Evolutionary conservation across 1,284 basidiomycete species (phyloP).

Genomic region (Rhodotorula sp.): DNA sequence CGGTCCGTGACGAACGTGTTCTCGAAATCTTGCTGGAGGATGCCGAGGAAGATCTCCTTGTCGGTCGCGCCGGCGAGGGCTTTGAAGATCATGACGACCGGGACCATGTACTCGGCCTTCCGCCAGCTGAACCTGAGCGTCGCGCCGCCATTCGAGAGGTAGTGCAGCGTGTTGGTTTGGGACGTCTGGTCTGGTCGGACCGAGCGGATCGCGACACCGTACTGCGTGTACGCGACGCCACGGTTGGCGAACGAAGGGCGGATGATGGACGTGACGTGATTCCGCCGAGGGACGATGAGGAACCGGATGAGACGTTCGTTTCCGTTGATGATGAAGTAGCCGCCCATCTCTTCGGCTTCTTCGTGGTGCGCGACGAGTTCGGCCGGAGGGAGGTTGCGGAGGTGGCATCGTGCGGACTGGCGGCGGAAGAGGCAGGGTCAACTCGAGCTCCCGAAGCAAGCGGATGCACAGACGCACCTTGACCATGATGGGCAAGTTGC

Average conservation of each 20-base stretch:
- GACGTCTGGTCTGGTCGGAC: slow-evolving; percentile 87
- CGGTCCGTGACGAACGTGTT: slow-evolving; percentile 98
- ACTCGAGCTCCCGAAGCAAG: not conserved
- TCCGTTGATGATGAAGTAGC: slow-evolving; percentile 98
- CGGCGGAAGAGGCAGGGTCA: not conserved
- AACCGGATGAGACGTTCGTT: slow-evolving; percentile 98
- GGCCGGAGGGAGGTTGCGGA: slow-evolving; percentile 77
- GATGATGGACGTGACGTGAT: slow-evolving; percentile 82
- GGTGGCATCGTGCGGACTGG: slow-evolving; percentile 90
- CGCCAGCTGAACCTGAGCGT: slow-evolving; percentile 96
- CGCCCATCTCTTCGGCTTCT: slow-evolving; percentile 97
- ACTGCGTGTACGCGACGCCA: slow-evolving; percentile 90
- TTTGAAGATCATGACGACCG: slow-evolving; percentile 94
- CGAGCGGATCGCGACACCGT: slow-evolving; percentile 93
- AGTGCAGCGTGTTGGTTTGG: slow-evolving; percentile 93
- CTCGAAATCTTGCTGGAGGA: slow-evolving; percentile 94
- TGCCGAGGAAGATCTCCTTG: slow-evolving; percentile 95
- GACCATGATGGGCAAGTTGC: slow-evolving; percentile 93
- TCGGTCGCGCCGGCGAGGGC: slow-evolving; percentile 92
- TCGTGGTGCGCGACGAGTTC: slow-evolving; percentile 88
- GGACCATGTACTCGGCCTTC: slow-evolving; percentile 98
- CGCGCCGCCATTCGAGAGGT: slow-evolving; percentile 91
- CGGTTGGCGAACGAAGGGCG: slow-evolving; percentile 86
- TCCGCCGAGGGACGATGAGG: slow-evolving; percentile 84
- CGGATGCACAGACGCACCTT: slow-evolving; percentile 61